A percentile compares a stretch with the other conserved stretches of the same genome.
These are phyloP conservation scores for Otatea glauca DNA, from an alignment of 176 grass and related monocot genomes.

Conservation along the genomic window DNA sequence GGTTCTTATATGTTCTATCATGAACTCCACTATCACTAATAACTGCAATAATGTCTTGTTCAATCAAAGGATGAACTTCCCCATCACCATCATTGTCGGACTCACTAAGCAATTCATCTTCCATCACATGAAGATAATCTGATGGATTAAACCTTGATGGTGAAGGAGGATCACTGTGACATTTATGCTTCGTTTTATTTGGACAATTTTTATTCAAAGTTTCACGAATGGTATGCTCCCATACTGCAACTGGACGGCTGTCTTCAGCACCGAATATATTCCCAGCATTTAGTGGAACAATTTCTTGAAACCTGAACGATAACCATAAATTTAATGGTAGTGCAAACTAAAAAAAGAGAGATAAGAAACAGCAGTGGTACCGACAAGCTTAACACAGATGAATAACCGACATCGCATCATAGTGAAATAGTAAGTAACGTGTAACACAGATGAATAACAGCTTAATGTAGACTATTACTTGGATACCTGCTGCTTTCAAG, in stretches of 20 bases:
- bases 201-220: conserved; percentile 86
- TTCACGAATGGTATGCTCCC: conserved; percentile 84
- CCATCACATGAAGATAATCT: conserved; percentile 69
- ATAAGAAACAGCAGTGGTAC: conserved; percentile 6
- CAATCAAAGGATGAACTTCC: conserved; percentile 61
- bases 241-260: conserved; percentile 67
- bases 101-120: conserved; percentile 65
- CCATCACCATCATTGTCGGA: conserved; percentile 75
- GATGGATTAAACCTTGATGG: conserved; percentile 86
- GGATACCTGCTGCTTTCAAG: neutral
- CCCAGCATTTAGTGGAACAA: conserved; percentile 96
- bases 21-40: conserved; percentile 39
- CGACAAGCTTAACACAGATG: neutral
- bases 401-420: neutral
- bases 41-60: conserved; percentile 40
- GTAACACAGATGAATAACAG: neutral
- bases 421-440: neutral
- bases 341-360: conserved; percentile 16
- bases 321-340: conserved; percentile 4
- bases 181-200: conserved; percentile 84
- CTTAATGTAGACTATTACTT: conserved; percentile 7
- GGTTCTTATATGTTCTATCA: conserved; percentile 24
- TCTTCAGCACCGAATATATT: conserved; percentile 98
- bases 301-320: conserved; percentile 87
- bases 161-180: conserved; percentile 84